Evolutionary conservation across 2,329 filamentous ascomycete genomes (phyloP), one percentile per base, ranked within the genome.

Genomic region (Phialemonium atrogriseum): DNA sequence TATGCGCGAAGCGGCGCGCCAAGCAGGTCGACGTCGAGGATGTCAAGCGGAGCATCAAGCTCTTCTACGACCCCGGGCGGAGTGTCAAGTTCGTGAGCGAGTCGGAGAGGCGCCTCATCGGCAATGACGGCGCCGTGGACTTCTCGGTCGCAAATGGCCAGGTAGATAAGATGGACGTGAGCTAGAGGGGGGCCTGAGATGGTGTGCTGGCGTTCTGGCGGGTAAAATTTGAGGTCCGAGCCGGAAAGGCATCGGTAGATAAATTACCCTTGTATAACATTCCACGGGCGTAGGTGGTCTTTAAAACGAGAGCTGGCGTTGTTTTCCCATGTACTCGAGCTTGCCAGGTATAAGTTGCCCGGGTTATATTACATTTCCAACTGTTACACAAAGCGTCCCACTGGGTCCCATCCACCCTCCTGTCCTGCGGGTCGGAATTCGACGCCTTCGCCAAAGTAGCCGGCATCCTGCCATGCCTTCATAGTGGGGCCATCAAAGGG

Each of bases 81-180:
- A 95, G 88, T 57, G 83, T 93, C 47, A 84, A 85, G 59, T 95
- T 96, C 49, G 86, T 98, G 26, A 63, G 72, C 36, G 84, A 94
- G 42, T 94, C 82, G 38, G 91, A 96, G 65, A 89, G 88, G 66
- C 76, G 88, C 24, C 77, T 98, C 42, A 95, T 98, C 55, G 85
- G 87, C 40, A 80, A 94, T 40, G 77, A 82, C 39, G 91, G 91
- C 16, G 67, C 64, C 15, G 89, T 94, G 17, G 83, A 79, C 39
- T 77, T 96, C 49, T 55, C 69, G 11, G 61, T 64, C 13, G 51
- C 66, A 3, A 70, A 70, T 40, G 65, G 62, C 4, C 21, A 27
- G 22, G n/a, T n/a, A n/a, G 44, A 56, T 34, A 42, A 24, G 33
- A 56, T 56, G 52, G 52, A 56, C 28, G 51, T 27, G 21, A 45